These are phyloP conservation scores for Penicillium sp. DNA, from an alignment of 2,329 filamentous ascomycete species.

Conservation along the genomic window DNA sequence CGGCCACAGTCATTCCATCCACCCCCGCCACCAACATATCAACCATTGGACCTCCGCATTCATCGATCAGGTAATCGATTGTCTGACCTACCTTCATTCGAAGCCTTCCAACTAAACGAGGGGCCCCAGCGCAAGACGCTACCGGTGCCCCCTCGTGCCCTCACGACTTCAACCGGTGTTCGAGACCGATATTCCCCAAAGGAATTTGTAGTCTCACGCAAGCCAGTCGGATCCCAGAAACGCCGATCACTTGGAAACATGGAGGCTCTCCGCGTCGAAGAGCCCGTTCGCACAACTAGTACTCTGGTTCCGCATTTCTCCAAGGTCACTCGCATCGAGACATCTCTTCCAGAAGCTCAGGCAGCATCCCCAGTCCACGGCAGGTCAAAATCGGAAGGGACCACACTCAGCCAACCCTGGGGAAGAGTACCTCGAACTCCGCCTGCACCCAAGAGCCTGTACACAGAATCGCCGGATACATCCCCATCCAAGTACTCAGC, in stretches of 20 bases:
- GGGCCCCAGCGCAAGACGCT: slow-evolving; percentile 24
- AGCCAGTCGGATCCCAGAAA: slow-evolving; percentile 37
- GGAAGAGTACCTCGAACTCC: slow-evolving; percentile 11
- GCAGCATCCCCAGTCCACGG: slow-evolving; percentile 10
- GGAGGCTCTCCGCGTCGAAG: slow-evolving; percentile 21
- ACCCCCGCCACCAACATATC: slow-evolving; percentile 27
- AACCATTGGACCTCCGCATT: slow-evolving; percentile 49
- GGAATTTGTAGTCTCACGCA: slow-evolving; percentile 34
- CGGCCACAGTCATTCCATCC: slow-evolving; percentile 9
- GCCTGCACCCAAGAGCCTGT: background rate
- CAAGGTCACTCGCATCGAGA: slow-evolving; percentile 13
- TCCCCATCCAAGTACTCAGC: slow-evolving; percentile 3
- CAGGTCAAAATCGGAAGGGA: slow-evolving; percentile 14
- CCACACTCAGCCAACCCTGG: slow-evolving; percentile 3
- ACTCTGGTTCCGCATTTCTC: slow-evolving; percentile 35
- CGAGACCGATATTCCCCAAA: slow-evolving; percentile 21
- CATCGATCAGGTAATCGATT: slow-evolving; percentile 45
- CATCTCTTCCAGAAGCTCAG: background rate
- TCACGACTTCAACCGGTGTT: slow-evolving; percentile 23
- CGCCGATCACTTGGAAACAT: slow-evolving; percentile 28
- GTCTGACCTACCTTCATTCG: slow-evolving; percentile 47
- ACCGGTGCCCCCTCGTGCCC: slow-evolving; percentile 33
- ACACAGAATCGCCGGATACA: background rate
- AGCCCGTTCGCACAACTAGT: slow-evolving; percentile 18
- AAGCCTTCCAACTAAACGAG: slow-evolving; percentile 36